Base-by-base conservation (phyloP, 225 moss, liverwort and hornwort species). In the Antitrichia curtipendula region DNA sequence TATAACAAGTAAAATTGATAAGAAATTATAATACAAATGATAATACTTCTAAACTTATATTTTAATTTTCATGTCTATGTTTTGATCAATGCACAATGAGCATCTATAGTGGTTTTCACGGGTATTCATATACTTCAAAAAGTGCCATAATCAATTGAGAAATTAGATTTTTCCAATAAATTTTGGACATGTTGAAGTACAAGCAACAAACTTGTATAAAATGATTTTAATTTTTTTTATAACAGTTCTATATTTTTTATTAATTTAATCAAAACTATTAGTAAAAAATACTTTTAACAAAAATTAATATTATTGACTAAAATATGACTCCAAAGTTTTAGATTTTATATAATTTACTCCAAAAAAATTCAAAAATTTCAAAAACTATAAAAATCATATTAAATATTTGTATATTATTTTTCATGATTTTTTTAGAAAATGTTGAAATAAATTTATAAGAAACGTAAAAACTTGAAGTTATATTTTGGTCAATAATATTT, bases 281-380 rank as follows among this genome's bases (percentile, higher is more conserved):
- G 5, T 34, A 5, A 34, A 3, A 36, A 1, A 29, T 9, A 34
- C 5, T 63, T 19, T 34, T 18, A 2, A 4, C 11, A 38, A 1
- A 23, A 65, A 9, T n/a, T n/a, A n/a, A 69, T 40, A 41, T 21
- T 69, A 25, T 1, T 24, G 0, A 41, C 2, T 25, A 70, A 5
- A 38, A 8, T 70, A 25, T 41, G 5, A 25, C 8, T 41, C 5
- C 0, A 41, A 15, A 13, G 15, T 70, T 25, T 25, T 41, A 3
- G 0, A 25, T 15, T 15, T 70, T 2, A 9, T 5, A 8, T 40
- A 15, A 8, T 40, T 70, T 8, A 24, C 1, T 40, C 0, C 0
- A 21, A 70, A 68, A n/a, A n/a, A 69, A 14, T 40, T 6, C 21
- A 61, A 61, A 5, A 6, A 12, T 14, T 45, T 45, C 9, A 45